Base-by-base conservation (phyloP, 441 rosid species). In the Erodium chrysanthum region DNA sequence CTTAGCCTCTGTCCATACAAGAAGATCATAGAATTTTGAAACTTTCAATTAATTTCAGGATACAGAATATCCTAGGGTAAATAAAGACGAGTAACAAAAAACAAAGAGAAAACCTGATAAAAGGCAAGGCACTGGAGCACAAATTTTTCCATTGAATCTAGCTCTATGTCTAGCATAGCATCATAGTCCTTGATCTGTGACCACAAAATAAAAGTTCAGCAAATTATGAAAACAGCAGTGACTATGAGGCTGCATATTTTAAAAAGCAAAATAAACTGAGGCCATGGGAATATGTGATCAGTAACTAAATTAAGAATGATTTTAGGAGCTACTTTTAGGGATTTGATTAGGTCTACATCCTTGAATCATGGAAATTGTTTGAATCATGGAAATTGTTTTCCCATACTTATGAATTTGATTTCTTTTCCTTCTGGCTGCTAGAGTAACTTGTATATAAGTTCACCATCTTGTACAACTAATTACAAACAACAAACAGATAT, bases 61-160 rank as follows among this genome's bases (percentile, higher is more conserved):
- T n/a, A 6, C n/a, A 60, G 23, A 20, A 56, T 21, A 23, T 56
- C 62, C 62, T 20, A 56, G 35, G 64, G 27, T 23, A 25, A 27
- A 60, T 60, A 25, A 60, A 23, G 35, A 60, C 10, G 17, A 25
- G 35, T 27, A 14, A 25, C 22, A 25, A 27, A 60, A 35, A 70
- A 64, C 17, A 69, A 74, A 35, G 63, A 23, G 40, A 73, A 58
- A 78, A 93, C 97, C 97, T 94, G 97, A 85, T 94, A 91, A 76
- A 91, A 91, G 67, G 99, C 92, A 86, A 91, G 71, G 80, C 97
- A 94, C 75, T 94, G 98, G 74, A 94, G 92, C 81, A 89, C 96
- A 83, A 94, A 94, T 77, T 94, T 94, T 37, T 91, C 99, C 88
- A 91, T 82, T 4, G 97, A 92, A 77, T 94, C 97, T 67, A 91